These are phyloP conservation scores for Aechmea fasciata DNA, from an alignment of 176 grass and related monocot genomes.

Conservation along the genomic window DNA sequence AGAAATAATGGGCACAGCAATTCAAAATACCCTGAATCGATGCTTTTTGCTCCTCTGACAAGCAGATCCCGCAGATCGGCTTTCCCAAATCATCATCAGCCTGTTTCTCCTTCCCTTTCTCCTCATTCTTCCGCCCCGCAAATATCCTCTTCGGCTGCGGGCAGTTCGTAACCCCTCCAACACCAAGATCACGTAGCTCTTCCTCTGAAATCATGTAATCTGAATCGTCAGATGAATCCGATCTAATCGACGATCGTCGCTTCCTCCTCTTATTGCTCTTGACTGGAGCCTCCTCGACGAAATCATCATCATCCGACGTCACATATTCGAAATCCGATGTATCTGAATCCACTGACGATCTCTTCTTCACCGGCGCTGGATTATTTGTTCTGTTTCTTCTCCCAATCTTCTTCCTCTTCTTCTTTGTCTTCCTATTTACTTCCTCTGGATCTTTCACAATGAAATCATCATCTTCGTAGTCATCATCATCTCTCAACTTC, in stretches of 20 bases:
- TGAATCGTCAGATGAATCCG: constrained; percentile 36
- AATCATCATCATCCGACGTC: constrained; percentile 39
- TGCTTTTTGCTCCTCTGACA: constrained; percentile 63
- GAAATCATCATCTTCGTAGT: constrained; percentile 56
- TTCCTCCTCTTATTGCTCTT: constrained; percentile 40
- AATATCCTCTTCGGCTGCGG: constrained; percentile 28
- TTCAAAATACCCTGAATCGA: constrained; percentile 59
- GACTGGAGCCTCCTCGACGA: constrained; percentile 3
- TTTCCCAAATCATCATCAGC: constrained; percentile 38
- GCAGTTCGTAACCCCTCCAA: not conserved
- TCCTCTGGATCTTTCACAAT: constrained; percentile 39
- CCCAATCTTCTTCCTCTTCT: constrained; percentile 24
- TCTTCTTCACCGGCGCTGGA: constrained; percentile 12
- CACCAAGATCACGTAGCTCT: constrained; percentile 19
- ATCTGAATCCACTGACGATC: constrained; percentile 32
- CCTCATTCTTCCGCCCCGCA: constrained; percentile 28
- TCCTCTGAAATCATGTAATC: constrained; percentile 35
- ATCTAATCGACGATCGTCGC: constrained; percentile 20
- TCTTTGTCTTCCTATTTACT: constrained; percentile 20
- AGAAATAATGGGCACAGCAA: constrained; percentile 94
- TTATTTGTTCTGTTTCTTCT: constrained; percentile 11
- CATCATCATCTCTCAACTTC: constrained; percentile 17
- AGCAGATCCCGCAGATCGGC: constrained; percentile 68
- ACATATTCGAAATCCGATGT: constrained; percentile 40
- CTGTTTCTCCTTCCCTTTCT: constrained; percentile 62